Conservation (phyloP, 495 filamentous ascomycete species). For the Letharia columbiana region DNA sequence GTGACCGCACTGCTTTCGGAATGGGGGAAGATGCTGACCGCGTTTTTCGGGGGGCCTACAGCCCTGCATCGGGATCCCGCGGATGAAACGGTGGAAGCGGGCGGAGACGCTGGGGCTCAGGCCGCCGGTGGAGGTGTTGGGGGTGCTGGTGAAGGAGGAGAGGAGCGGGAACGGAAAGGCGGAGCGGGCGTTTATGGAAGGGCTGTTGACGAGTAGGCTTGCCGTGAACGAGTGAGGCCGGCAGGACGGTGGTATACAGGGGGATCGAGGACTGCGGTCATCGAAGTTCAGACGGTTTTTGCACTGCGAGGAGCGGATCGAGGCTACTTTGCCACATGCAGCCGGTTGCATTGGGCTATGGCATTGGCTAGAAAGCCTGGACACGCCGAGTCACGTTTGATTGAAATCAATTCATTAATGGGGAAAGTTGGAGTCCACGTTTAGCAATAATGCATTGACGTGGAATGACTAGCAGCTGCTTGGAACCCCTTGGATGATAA, state of each 20-base stretch:
- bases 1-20: background rate
- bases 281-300: background rate
- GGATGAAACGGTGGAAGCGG: slow-evolving; percentile 79
- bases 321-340: background rate
- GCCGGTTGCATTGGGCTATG: background rate
- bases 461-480: background rate
- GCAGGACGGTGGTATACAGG: background rate
- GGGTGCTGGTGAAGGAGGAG: slow-evolving; percentile 68
- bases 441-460: background rate
- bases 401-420: background rate
- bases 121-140: slow-evolving; percentile 87
- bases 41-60: slow-evolving; percentile 29
- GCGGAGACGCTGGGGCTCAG: slow-evolving; percentile 69
- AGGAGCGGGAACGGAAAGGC: slow-evolving; percentile 39
- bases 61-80: slow-evolving; percentile 81
- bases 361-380: background rate
- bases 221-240: slow-evolving; percentile 4
- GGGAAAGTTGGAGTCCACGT: background rate
- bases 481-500: background rate
- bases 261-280: background rate
- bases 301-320: background rate
- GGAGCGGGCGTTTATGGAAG: slow-evolving; percentile 72
- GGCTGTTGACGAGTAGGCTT: slow-evolving; percentile 47
- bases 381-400: background rate
- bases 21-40: slow-evolving; percentile 3